A percentile compares a stretch with the other conserved stretches of the same genome.
Evolutionary conservation across 306 rosid genomes (phyloP).

Genomic region (Begonia loranthoides): DNA sequence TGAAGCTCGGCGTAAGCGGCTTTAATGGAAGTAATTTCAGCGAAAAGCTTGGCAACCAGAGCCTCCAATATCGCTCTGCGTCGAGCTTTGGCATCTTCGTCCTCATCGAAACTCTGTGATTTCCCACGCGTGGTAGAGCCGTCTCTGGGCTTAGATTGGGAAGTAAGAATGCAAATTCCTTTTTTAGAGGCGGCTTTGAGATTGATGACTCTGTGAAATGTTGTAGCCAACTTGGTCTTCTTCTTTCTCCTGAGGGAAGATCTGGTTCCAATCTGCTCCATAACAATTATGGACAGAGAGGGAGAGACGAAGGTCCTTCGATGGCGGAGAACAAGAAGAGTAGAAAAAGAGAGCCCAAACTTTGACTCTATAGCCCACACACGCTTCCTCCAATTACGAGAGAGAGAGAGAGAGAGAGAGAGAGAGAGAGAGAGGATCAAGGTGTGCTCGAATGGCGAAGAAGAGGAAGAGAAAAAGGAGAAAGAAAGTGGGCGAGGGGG

Average conservation of each 20-base stretch:
- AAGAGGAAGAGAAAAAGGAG: neutral
- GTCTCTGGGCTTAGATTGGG: conserved; percentile 35
- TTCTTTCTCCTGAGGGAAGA: conserved; percentile 38
- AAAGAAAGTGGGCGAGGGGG: conserved; percentile 6
- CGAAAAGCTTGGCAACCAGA: conserved; percentile 70
- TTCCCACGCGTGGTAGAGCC: conserved; percentile 17
- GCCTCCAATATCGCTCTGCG: conserved; percentile 77
- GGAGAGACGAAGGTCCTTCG: neutral
- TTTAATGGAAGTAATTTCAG: conserved; percentile 79
- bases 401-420: neutral
- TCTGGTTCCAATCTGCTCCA: conserved; percentile 65
- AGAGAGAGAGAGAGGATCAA: conserved; percentile 9
- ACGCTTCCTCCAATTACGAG: no score
- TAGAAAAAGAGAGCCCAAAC: no score
- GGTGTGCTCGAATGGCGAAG: conserved; percentile 4
- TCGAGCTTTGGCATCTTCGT: conserved; percentile 23
- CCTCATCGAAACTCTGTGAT: conserved; percentile 11
- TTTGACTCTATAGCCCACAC: conserved; percentile 16
- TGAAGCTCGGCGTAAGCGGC: conserved; percentile 90
- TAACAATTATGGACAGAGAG: conserved; percentile 3
- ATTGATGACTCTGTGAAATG: conserved; percentile 56
- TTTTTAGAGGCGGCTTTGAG: conserved; percentile 47
- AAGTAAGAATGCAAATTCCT: conserved; percentile 62
- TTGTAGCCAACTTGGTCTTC: conserved; percentile 38
- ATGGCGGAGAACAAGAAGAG: neutral